Evolutionary conservation across 208 protist species (phyloP), one percentile per base, ranked within the genome.

Genomic region (Herpetomonas tarakana): DNA sequence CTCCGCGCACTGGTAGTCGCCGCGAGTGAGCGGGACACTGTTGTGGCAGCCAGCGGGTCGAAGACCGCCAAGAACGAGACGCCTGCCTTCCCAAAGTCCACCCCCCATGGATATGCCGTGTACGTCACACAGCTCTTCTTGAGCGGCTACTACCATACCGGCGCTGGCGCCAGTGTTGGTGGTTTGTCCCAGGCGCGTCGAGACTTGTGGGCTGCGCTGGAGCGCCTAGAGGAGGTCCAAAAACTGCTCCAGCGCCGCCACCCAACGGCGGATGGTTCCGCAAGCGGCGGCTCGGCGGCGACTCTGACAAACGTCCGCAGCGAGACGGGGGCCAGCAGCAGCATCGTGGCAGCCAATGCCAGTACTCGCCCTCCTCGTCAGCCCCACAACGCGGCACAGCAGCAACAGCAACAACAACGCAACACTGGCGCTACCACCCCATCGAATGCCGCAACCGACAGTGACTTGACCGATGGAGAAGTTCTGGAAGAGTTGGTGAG

Each of bases 401-500:
- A 38, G 50, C 50, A 55, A 24, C 50, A 28, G 50, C n/a, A 30
- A 12, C 4, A 16, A 24, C 50, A 55, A 6, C 9, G 35, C 35
- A 14, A 6, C 9, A 14, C 35, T 41, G 35, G n/a, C n/a, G n/a
- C n/a, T n/a, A n/a, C n/a, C n/a, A n/a, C n/a, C n/a, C n/a, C n/a
- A n/a, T n/a, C n/a, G n/a, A n/a, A n/a, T n/a, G n/a, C n/a, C n/a
- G n/a, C n/a, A n/a, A n/a, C n/a, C n/a, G n/a, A n/a, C n/a, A n/a
- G n/a, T n/a, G n/a, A n/a, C n/a, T n/a, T n/a, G n/a, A n/a, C n/a
- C n/a, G n/a, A n/a, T n/a, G 11, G 70, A n/a, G 70, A 80, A 0
- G 58, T 90, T 2, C 31, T 86, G 2, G 69, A 83, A 26, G 88
- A 94, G 62, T 68, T 90, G 58, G 70, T 90, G 49, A 81, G 75